A percentile compares a stretch with the other conserved stretches of the same genome.
Conservation (phyloP, 805 yeast species). For the Ogataea naganishii region DNA sequence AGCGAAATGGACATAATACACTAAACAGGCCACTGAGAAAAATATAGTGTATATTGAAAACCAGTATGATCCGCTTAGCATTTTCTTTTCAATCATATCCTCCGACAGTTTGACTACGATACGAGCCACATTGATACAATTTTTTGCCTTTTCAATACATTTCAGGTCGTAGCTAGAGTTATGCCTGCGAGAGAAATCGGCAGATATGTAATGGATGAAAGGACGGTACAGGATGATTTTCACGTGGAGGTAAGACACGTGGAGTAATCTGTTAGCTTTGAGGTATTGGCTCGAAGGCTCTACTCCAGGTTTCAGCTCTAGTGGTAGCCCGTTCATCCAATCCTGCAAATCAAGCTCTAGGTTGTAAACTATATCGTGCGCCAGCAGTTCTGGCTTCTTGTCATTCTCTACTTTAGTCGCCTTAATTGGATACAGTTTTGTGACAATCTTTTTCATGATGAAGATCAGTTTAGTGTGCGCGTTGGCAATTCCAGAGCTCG, state of each 20-base stretch:
- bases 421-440: conserved; percentile 67
- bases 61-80: conserved; percentile 85
- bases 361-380: conserved; percentile 38
- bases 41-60: conserved; percentile 84
- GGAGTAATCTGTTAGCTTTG: conserved; percentile 68
- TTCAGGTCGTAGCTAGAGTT: conserved; percentile 37
- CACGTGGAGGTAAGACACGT: conserved; percentile 65
- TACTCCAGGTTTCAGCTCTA: conserved; percentile 60
- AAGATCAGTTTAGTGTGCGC: conserved; percentile 71
- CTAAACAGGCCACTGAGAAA: conserved; percentile 80
- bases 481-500: conserved; percentile 75
- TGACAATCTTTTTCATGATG: conserved; percentile 63
- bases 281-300: conserved; percentile 60
- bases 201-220: conserved; percentile 73
- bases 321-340: conserved; percentile 69
- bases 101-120: conserved; percentile 74
- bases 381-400: conserved; percentile 23
- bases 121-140: conserved; percentile 78
- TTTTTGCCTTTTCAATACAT: conserved; percentile 66
- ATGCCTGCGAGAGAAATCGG: conserved; percentile 28
- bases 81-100: conserved; percentile 63
- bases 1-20: conserved; percentile 61
- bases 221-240: conserved; percentile 81
- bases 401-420: conserved; percentile 22
- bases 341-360: conserved; percentile 60